These are phyloP conservation scores for Priceomyces fermenticarens DNA, from an alignment of 805 yeast species.

Conservation along the genomic window DNA sequence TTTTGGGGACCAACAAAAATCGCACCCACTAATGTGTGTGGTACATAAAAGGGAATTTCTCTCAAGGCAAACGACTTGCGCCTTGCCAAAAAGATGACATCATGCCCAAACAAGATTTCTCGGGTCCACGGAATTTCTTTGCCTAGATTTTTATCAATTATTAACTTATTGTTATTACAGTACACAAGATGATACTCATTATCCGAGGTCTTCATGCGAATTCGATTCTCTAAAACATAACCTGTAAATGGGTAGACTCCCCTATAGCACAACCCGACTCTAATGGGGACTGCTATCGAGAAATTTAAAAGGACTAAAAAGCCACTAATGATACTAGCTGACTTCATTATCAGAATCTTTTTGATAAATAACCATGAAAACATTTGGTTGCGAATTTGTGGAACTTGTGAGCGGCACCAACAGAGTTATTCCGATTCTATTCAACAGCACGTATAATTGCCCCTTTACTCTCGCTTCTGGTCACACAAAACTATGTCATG, in stretches of 20 bases:
- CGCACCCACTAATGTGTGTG: constrained; percentile 26
- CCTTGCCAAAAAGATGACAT: constrained; percentile 16
- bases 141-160: constrained; percentile 15
- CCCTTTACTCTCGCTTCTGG: too few species aligned
- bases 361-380: too few species aligned
- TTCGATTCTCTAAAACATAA: constrained; percentile 25
- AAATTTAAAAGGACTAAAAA: neutral
- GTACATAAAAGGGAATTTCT: constrained; percentile 22
- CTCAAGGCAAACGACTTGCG: constrained; percentile 19
- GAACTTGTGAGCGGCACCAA: too few species aligned
- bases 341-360: too few species aligned
- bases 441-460: too few species aligned
- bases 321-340: neutral
- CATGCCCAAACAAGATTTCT: constrained; percentile 8
- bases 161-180: constrained; percentile 27
- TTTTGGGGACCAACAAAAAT: constrained; percentile 6
- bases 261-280: neutral
- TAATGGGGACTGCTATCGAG: neutral
- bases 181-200: constrained; percentile 21
- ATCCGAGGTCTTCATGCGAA: constrained; percentile 8
- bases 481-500: too few species aligned
- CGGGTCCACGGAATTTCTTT: constrained; percentile 24
- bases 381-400: constrained; percentile 1
- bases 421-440: too few species aligned
- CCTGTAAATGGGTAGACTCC: constrained; percentile 13